Evolutionary conservation across 805 yeast genomes (phyloP), one percentile per base, ranked within the genome.

Genomic region (Kockiozyma suomiensis): DNA sequence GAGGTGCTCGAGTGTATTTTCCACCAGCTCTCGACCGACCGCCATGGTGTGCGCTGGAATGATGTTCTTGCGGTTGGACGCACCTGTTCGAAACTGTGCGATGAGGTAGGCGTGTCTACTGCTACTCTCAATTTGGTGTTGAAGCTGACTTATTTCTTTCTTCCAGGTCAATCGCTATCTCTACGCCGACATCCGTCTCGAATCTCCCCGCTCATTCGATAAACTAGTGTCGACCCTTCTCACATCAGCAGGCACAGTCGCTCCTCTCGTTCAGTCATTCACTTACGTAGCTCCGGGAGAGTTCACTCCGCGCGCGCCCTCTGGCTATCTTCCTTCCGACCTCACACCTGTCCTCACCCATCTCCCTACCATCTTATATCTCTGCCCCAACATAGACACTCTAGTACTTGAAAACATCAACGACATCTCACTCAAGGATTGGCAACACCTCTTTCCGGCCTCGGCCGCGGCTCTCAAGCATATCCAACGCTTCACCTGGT

Each of bases 271-370:
- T 10, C 54, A 49, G 46, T 56, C 65, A 4, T 56, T 62, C 30
- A 33, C 60, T 10, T 62, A 61, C 59, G 17, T 38, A 19, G 59
- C 66, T 23, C 66, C 66, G 6, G 66, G 66, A 2, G 65, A 62
- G 46, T 62, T 62, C 58, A 62, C 66, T 5, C 64, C 66, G 3
- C 56, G 59, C n/a, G 59, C 66, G 2, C 55, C 65, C n/a, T 56
- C 65, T n/a, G 66, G 66, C 23, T 62, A 62, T 41, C 65, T 62
- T 7, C 66, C 66, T 21, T 48, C 56, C 25, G 64, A 60, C 45
- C 49, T 56, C 46, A 58, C 59, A 4, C 66, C 66, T 15, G 33
- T 62, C 37, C 54, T 56, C 21, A 49, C 66, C 19, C 66, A 62
- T 43, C 49, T 62, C 19, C 66, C 66, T n/a, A 62, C 65, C 25